Evolutionary conservation across 2,329 filamentous ascomycete genomes (phyloP).

Genomic region (Clonostachys byssicola): DNA sequence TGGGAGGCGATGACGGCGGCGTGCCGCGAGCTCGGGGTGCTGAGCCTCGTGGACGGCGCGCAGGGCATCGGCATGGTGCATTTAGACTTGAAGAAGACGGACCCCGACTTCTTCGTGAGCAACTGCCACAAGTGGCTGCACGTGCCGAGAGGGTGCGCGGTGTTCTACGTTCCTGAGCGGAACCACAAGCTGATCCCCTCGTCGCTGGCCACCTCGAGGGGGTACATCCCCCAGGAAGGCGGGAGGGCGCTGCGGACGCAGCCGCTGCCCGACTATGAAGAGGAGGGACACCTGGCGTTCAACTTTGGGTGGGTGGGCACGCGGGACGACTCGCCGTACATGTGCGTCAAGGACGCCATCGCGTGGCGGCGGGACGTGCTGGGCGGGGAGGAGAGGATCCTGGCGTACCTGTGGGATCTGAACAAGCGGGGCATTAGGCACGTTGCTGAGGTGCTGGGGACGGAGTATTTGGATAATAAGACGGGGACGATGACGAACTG

Average conservation of each 20-base stretch:
- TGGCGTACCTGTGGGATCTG: constrained; percentile 57
- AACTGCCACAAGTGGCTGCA: constrained; percentile 93
- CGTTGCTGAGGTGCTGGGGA: constrained; percentile 61
- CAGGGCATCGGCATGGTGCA: constrained; percentile 79
- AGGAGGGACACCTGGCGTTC: constrained; percentile 59
- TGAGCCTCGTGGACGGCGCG: constrained; percentile 79
- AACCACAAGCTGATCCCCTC: constrained; percentile 74
- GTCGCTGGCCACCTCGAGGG: constrained; percentile 76
- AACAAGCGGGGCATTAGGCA: constrained; percentile 58
- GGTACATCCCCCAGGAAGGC: constrained; percentile 51
- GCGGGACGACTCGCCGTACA: constrained; percentile 65
- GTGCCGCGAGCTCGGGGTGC: constrained; percentile 62
- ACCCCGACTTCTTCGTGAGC: constrained; percentile 81
- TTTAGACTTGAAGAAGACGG: constrained; percentile 60
- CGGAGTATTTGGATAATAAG: constrained; percentile 66
- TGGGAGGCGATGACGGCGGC: constrained; percentile 62
- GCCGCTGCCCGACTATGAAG: constrained; percentile 36
- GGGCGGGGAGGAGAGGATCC: constrained; percentile 70
- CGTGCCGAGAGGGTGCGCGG: constrained; percentile 72
- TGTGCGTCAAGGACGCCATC: constrained; percentile 68
- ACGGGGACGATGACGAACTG: constrained; percentile 59
- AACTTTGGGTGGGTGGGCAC: constrained; percentile 79
- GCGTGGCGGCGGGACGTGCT: constrained; percentile 64
- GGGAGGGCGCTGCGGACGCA: constrained; percentile 15
- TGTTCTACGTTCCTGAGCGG: constrained; percentile 72